A percentile compares a stretch with the other conserved stretches of the same genome.
Conservation (phyloP, 2,329 filamentous ascomycete genomes). For the Beauveria sp. region DNA sequence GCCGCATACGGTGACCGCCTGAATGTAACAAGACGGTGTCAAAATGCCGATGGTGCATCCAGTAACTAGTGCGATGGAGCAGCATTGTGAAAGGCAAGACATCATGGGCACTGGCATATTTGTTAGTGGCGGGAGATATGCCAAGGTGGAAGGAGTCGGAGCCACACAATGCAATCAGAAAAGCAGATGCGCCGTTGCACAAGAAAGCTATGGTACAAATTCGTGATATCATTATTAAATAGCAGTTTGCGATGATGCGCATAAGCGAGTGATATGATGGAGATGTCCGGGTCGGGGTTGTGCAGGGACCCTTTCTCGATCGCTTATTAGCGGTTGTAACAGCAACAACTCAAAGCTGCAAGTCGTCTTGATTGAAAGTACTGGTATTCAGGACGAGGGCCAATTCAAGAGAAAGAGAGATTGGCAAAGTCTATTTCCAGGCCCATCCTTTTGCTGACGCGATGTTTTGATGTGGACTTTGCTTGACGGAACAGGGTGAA, state of each 20-base stretch:
- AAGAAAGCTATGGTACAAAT: background rate
- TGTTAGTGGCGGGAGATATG: background rate
- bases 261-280: background rate
- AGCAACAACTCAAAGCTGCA: no score
- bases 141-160: background rate
- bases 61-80: background rate
- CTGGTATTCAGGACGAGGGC: no score
- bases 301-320: no score
- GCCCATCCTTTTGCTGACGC: background rate
- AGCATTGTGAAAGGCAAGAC: background rate
- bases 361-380: no score
- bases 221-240: no score
- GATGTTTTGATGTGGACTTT: no score
- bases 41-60: background rate
- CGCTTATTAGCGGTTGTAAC: no score
- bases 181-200: background rate
- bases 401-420: background rate
- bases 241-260: no score
- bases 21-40: background rate
- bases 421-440: background rate
- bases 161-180: background rate
- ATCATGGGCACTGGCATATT: background rate
- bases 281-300: background rate
- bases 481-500: no score
- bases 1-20: background rate